Conservation (phyloP, 2,329 filamentous ascomycete species). For the Xylariales sp. region DNA sequence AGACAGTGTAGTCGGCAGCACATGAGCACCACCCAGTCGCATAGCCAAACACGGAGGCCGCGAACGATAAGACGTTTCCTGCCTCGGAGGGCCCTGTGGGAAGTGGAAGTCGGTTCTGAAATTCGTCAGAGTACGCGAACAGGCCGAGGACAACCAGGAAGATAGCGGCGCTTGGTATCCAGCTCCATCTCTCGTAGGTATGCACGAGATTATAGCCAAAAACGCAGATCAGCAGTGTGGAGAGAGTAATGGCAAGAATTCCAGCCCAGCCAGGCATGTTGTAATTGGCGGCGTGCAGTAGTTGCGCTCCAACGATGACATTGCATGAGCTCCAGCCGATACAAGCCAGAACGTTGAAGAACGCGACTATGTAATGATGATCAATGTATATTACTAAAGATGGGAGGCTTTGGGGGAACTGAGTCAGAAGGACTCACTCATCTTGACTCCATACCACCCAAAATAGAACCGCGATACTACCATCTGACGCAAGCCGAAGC, state of each 20-base stretch:
- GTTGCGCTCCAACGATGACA: constrained; percentile 72
- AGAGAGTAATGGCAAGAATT: constrained; percentile 66
- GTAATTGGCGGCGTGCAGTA: constrained; percentile 68
- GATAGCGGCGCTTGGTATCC: constrained; percentile 68
- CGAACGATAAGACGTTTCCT: constrained; percentile 59
- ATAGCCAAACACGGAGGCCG: constrained; percentile 63
- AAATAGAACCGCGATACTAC: constrained; percentile 75
- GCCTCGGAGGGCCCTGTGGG: constrained; percentile 53
- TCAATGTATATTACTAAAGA: background rate
- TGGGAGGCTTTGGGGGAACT: too few relatives aligned
- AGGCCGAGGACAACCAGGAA: constrained; percentile 67
- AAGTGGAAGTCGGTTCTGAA: constrained; percentile 54
- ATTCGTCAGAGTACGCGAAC: constrained; percentile 63
- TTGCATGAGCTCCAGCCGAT: constrained; percentile 76
- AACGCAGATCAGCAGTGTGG: constrained; percentile 64
- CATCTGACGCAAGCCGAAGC: constrained; percentile 74
- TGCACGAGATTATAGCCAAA: constrained; percentile 76
- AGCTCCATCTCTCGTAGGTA: constrained; percentile 69
- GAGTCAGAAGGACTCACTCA: constrained; percentile 51
- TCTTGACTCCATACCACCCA: constrained; percentile 64
- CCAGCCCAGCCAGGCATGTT: constrained; percentile 68
- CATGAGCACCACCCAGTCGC: constrained; percentile 70
- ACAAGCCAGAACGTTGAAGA: constrained; percentile 67
- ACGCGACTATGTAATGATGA: constrained; percentile 44
- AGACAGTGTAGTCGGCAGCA: constrained; percentile 76